Evolutionary conservation across 1,284 basidiomycete genomes (phyloP).

Genomic region (Sutorius eximius): DNA sequence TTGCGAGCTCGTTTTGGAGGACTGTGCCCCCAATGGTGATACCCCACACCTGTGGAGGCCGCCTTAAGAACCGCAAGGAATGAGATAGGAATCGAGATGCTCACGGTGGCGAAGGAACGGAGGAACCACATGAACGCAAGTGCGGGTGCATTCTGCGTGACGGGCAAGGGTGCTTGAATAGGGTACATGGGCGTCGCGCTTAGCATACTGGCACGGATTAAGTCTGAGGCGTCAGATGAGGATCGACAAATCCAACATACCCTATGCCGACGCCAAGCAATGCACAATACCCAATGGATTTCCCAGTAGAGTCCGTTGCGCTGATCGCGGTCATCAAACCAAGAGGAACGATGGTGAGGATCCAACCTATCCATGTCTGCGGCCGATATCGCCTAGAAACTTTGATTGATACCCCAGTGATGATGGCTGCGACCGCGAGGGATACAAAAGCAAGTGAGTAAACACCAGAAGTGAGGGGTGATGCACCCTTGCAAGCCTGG

Average conservation of each 20-base stretch:
- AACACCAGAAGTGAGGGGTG: conserved; percentile 10
- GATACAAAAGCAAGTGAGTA: conserved; percentile 2
- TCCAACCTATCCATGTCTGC: conserved; percentile 13
- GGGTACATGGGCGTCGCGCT: conserved; percentile 16
- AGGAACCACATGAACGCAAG: conserved; percentile 36
- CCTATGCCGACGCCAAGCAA: conserved; percentile 10
- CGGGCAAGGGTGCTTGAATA: conserved; percentile 38
- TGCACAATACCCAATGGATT: background rate
- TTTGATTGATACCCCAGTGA: conserved; percentile 10
- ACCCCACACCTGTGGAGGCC: conserved; percentile 33
- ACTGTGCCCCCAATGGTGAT: conserved; percentile 32
- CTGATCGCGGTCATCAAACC: conserved; percentile 5
- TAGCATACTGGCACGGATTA: background rate
- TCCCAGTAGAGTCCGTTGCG: conserved; percentile 3
- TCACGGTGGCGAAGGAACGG: conserved; percentile 27
- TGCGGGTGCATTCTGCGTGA: conserved; percentile 32
- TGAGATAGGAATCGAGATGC: background rate
- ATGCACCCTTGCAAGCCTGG: conserved; percentile 13
- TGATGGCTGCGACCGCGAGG: background rate
- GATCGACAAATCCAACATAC: background rate
- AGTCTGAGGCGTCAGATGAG: background rate
- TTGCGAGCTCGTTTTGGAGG: conserved; percentile 33
- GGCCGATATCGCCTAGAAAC: conserved; percentile 3
- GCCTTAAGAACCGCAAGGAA: background rate
- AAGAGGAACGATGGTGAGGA: background rate